Conservation (phyloP, 192 early-diverging fungal species). For the Entomortierella beljakovae region DNA sequence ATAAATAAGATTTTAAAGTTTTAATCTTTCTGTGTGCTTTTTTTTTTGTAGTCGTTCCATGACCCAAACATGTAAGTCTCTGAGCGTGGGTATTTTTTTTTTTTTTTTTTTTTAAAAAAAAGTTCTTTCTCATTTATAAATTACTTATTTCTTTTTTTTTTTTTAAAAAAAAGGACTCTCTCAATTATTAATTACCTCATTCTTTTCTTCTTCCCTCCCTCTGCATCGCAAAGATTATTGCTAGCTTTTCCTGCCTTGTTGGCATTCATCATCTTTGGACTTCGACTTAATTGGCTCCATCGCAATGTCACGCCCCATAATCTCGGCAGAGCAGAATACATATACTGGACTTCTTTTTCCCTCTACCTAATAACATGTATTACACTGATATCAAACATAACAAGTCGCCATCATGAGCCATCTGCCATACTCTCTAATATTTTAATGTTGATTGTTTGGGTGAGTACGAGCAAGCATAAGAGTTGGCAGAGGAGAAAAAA, state of each 20-base stretch:
- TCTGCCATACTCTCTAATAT: not conserved
- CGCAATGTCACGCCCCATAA: constrained; percentile 16
- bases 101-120: not conserved
- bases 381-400: not conserved
- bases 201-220: constrained; percentile 5
- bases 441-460: constrained; percentile 28
- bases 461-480: too few species aligned
- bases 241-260: constrained; percentile 13
- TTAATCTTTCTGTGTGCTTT: too few species aligned
- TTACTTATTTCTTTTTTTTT: too few species aligned
- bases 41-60: too few species aligned
- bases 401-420: not conserved
- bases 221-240: too few species aligned
- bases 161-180: not conserved
- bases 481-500: not conserved
- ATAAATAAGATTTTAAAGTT: not conserved
- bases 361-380: constrained; percentile 12
- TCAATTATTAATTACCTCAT: not conserved
- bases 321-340: constrained; percentile 22
- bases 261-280: constrained; percentile 8
- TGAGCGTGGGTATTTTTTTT: not conserved
- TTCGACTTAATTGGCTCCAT: constrained; percentile 9
- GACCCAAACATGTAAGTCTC: constrained; percentile 16
- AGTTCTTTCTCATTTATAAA: not conserved
- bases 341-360: constrained; percentile 28